Base-by-base conservation (phyloP, 345 rosid species). In the Dovyalis caffra region DNA sequence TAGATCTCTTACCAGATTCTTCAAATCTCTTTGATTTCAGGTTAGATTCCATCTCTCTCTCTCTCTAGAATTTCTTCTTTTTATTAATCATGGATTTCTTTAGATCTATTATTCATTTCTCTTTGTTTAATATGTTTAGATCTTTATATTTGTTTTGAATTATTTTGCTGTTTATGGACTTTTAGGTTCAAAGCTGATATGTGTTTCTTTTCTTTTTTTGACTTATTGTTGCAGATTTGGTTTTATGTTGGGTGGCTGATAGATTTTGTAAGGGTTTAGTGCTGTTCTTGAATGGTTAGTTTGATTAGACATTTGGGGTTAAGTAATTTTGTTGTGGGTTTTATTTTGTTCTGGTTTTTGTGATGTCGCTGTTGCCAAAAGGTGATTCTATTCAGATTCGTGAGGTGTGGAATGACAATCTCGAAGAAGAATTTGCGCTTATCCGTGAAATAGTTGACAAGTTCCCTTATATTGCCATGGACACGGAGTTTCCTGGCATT, bases 401-500 rank as follows among this genome's bases (percentile, higher is more conserved):
- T 29, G 92, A 92, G 78, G 97, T 90, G 21, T 92, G 93, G 95
- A 74, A 69, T 69, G 83, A 87, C 37, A 90, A 90, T 75, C 84
- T 92, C 0, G 87, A 79, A n/a, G 71, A 72, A 35, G 97, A 92
- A 40, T 82, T 90, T 68, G 56, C 71, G 31, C 77, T 87, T 70
- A 88, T 92, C 21, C 86, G 73, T 20, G 85, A 83, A 16, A 71
- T 89, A 20, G 87, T 92, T 4, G 95, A 88, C 66, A 81, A 85
- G 35, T 92, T 74, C 77, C 89, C 90, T 15, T 89, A 67, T 82
- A 77, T 92, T 20, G 93, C 93, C 0, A 90, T 92, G 97, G 97
- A 92, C 78, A 92, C 95, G 0, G 95, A 92, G 86, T 92, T 90
- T 33, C 95, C 95, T 0, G 97, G 95, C 25, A 85, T 85, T 58